Evolutionary conservation across 306 rosid species (phyloP).

Genomic region (Vigna mungo): DNA sequence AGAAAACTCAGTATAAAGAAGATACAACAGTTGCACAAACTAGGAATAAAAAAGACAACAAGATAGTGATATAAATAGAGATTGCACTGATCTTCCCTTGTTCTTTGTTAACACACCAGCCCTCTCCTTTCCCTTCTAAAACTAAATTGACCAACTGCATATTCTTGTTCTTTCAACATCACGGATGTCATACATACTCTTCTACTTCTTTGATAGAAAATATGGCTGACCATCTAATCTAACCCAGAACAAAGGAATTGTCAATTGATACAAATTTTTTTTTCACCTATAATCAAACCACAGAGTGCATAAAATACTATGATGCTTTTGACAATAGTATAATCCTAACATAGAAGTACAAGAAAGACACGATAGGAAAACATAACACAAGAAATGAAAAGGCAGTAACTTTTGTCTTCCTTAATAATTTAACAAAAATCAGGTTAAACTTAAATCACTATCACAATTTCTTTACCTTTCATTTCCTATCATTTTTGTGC

Average conservation of each 20-base stretch:
- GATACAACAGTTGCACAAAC: not conserved
- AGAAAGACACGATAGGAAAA: not conserved
- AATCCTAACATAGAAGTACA: slow-evolving; percentile 6
- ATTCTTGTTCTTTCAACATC: not conserved
- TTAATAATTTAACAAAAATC: slow-evolving; percentile 6
- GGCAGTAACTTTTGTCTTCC: not conserved
- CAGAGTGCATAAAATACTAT: not conserved
- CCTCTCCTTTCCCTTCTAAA: not conserved
- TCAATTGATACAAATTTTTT: not conserved
- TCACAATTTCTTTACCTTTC: slow-evolving; percentile 16
- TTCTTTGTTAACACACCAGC: not conserved
- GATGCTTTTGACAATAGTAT: slow-evolving; percentile 3
- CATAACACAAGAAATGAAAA: not conserved
- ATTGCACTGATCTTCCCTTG: not conserved
- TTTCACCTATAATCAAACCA: slow-evolving; percentile 1
- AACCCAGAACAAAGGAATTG: not conserved
- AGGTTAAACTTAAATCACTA: not conserved
- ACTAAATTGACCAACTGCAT: not conserved
- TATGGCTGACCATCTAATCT: not conserved
- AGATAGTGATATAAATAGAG: slow-evolving; percentile 1
- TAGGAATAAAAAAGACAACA: not conserved
- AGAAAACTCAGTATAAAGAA: not conserved
- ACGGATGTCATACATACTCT: not conserved
- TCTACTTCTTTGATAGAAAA: not conserved
- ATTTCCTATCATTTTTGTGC: not conserved